phyloP scores from a whole-genome alignment of 1,284 basidiomycete genomes.

The Cryptococcus hybrid region DNA sequence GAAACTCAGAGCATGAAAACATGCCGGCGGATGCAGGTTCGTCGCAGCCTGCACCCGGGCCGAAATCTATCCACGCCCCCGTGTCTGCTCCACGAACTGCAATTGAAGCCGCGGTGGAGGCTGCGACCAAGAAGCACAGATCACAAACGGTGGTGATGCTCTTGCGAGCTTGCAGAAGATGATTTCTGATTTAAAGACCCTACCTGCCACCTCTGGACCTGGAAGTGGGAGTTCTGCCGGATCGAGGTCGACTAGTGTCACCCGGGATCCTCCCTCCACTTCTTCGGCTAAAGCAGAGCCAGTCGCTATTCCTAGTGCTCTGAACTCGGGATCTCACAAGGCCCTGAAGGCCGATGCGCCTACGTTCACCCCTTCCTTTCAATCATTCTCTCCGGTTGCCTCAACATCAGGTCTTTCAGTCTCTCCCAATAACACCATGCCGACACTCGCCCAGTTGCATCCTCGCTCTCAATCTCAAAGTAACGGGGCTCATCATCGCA shows the following conservation, averaged over 20 bases:
- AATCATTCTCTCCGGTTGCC: slow-evolving; percentile 32
- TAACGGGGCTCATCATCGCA: slow-evolving; percentile 10
- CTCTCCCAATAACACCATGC: slow-evolving; percentile 16
- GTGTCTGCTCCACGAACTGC: slow-evolving; percentile 35
- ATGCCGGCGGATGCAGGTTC: slow-evolving; percentile 1
- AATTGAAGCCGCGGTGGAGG: slow-evolving; percentile 42
- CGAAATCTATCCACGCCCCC: slow-evolving; percentile 30
- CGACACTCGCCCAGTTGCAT: slow-evolving; percentile 6
- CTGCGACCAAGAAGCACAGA: slow-evolving; percentile 37
- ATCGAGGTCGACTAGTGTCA: slow-evolving; percentile 12
- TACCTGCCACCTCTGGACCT: slow-evolving; percentile 20
- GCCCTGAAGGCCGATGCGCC: slow-evolving; percentile 50
- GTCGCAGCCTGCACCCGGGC: slow-evolving; percentile 7
- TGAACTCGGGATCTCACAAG: slow-evolving; percentile 15
- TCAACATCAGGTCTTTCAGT: slow-evolving; percentile 16
- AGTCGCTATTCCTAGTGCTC: slow-evolving; percentile 17
- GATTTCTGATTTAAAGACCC: slow-evolving; percentile 46
- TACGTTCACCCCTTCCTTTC: slow-evolving; percentile 44
- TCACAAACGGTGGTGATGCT: slow-evolving; percentile 28
- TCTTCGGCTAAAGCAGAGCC: slow-evolving; percentile 14
- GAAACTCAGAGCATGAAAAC: slow-evolving; percentile 1
- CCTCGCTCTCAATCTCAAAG: slow-evolving; percentile 18
- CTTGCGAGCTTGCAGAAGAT: slow-evolving; percentile 44
- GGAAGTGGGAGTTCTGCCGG: slow-evolving; percentile 17
- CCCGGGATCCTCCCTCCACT: slow-evolving; percentile 1